Percentiles rank a stretch among this genome's conserved stretches.
phyloP scores from a whole-genome alignment of 805 yeast species.

The Myxozyma neglecta region DNA sequence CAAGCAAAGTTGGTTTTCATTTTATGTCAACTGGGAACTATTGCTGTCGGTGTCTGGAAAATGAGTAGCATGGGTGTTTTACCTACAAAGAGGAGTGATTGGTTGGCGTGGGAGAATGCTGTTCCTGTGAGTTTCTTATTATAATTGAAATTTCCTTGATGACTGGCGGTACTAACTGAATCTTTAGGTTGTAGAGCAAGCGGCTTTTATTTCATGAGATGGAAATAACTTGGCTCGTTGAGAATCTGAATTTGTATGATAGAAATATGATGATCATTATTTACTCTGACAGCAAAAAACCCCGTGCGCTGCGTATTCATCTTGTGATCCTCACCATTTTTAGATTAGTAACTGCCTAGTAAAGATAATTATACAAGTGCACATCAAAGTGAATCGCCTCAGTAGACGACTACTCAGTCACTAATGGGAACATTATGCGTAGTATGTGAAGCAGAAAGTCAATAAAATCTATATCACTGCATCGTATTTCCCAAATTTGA shows the following conservation, averaged over 20 bases:
- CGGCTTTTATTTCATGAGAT: constrained; percentile 8
- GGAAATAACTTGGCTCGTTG: too few species aligned
- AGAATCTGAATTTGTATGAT: not conserved
- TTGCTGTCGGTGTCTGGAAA: constrained; percentile 82
- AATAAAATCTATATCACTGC: too few species aligned
- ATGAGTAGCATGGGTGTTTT: constrained; percentile 84
- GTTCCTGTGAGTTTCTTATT: constrained; percentile 7
- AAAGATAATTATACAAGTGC: too few species aligned
- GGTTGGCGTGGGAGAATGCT: constrained; percentile 78
- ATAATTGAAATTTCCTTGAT: not conserved
- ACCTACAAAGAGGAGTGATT: constrained; percentile 84
- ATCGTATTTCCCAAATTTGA: too few species aligned
- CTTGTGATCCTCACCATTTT: too few species aligned
- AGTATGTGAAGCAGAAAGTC: too few species aligned
- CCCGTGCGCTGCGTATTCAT: too few species aligned
- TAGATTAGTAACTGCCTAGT: too few species aligned
- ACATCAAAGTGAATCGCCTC: too few species aligned
- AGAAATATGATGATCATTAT: not conserved
- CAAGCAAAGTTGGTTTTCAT: constrained; percentile 52
- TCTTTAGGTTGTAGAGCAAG: constrained; percentile 10
- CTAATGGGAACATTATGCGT: too few species aligned
- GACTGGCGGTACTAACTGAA: not conserved
- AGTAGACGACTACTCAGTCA: too few species aligned
- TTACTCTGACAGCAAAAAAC: too few species aligned
- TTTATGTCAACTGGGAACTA: constrained; percentile 51